Base-by-base conservation (phyloP, 1,284 basidiomycete genomes). In the Ganoderma boninense region DNA sequence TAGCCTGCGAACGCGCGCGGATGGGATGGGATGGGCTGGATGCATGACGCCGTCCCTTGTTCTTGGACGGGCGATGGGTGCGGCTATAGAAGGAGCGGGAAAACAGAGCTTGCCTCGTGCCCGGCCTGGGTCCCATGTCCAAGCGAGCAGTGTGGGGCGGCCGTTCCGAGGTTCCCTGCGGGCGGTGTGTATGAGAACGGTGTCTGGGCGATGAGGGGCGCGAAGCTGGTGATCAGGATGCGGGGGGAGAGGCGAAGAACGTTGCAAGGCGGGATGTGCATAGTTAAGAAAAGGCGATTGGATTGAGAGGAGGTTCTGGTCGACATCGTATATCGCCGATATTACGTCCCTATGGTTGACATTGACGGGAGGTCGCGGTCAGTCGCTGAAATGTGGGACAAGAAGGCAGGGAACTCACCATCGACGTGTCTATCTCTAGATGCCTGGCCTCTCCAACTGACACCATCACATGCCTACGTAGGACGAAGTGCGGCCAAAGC, bases 1-100 rank as follows among this genome's bases (percentile, higher is more conserved):
- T 57, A 60, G 65, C 61, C 56, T 35, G 69, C 68, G 57, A 46
- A 23, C 60, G 64, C 64, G 69, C 38, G 60, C 40, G 38, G 60
- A 29, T 29, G 38, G 16, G 62, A 43, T 57, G 40, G 66, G 60
- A 69, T 40, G 38, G 38, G 38, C 38, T 32, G 38, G 38, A 40
- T 40, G 38, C 38, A 40, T 59, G 68, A 49, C 66, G 60, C 56
- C 62, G 68, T 42, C 63, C 72, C 69, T 73, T 73, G 72, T 73
- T 71, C 69, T 73, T 62, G 65, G 69, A 38, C 61, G 52, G 64
- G 62, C 64, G 65, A 57, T 16, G 66, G 52, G 57, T 68, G 72
- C 68, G 68, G 68, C 10, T 42, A 62, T 71, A 69, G 63, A 64
- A 64, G 6, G 66, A 40, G 44, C 70, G 66, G 63, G 38, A 54